Evolutionary conservation across 306 rosid genomes (phyloP).

Genomic region (Dryas octopetala): DNA sequence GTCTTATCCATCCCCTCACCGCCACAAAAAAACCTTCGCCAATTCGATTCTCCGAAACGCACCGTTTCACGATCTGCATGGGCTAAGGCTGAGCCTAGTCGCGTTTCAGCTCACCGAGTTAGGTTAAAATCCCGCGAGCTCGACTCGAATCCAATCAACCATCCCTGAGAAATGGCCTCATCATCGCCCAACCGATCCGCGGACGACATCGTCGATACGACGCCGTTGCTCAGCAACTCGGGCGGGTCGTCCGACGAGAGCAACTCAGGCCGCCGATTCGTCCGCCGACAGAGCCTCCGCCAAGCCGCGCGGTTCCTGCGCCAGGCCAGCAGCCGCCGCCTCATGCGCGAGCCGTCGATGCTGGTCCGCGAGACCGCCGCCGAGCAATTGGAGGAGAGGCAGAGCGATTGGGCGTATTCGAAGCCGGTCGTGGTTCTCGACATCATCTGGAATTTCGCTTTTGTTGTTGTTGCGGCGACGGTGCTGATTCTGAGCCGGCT

Average conservation of each 20-base stretch:
- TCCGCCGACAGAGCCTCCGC: slow-evolving; percentile 72
- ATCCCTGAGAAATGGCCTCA: slow-evolving; percentile 44
- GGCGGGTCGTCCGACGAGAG: slow-evolving; percentile 55
- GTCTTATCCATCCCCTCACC: not conserved
- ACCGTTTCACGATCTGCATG: slow-evolving; percentile 7
- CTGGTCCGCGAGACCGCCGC: slow-evolving; percentile 89
- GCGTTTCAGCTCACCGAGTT: slow-evolving; percentile 4
- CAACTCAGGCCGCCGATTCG: slow-evolving; percentile 52
- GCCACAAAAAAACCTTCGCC: slow-evolving; percentile 14
- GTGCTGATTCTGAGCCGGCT: slow-evolving; percentile 49
- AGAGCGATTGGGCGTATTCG: slow-evolving; percentile 98
- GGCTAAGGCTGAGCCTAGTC: not conserved
- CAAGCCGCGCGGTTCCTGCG: slow-evolving; percentile 88
- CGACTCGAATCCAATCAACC: not conserved
- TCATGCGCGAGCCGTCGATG: slow-evolving; percentile 95
- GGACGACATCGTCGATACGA: slow-evolving; percentile 66
- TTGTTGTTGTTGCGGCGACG: slow-evolving; percentile 64
- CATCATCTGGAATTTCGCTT: slow-evolving; percentile 77
- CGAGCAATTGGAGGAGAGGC: slow-evolving; percentile 91
- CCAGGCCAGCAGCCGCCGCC: slow-evolving; percentile 80
- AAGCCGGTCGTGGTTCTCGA: slow-evolving; percentile 89
- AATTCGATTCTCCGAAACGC: not conserved
- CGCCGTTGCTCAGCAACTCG: slow-evolving; percentile 60
- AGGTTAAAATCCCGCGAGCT: slow-evolving; percentile 19
- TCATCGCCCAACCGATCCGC: slow-evolving; percentile 59